These are phyloP conservation scores for Amanita fuliginea DNA, from an alignment of 768 basidiomycete genomes.

Conservation along the genomic window DNA sequence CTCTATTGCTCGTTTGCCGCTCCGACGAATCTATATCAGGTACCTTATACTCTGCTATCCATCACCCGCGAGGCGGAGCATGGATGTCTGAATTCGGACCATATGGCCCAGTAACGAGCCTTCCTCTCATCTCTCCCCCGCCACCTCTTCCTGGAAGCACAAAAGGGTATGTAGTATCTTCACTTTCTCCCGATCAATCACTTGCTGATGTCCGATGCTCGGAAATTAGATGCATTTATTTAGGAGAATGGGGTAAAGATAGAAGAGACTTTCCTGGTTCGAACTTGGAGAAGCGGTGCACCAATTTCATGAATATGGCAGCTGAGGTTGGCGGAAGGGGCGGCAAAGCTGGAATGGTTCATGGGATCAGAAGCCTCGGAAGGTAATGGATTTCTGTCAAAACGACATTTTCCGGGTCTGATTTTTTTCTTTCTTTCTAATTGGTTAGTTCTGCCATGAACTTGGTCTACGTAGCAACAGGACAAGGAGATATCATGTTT, in stretches of 20 bases:
- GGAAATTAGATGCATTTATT: constrained; percentile 12
- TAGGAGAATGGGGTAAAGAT: constrained; percentile 17
- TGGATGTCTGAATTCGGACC: constrained; percentile 14
- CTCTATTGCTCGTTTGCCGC: neutral
- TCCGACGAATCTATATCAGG: constrained; percentile 6
- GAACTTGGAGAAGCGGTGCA: constrained; percentile 13
- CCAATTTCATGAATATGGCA: constrained; percentile 16
- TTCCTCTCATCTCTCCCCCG: constrained; percentile 13
- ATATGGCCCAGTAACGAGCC: constrained; percentile 10
- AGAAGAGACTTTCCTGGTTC: constrained; percentile 13
- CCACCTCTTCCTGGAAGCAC: constrained; percentile 14
- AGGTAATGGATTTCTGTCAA: constrained; percentile 6
- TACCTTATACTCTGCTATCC: constrained; percentile 15
- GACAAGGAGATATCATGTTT: constrained; percentile 17
- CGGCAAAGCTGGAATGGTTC: constrained; percentile 16
- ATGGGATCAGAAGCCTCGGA: constrained; percentile 15
- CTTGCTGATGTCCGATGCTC: neutral
- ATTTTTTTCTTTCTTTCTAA: too few species aligned
- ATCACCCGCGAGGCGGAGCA: constrained; percentile 15
- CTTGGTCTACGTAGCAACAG: constrained; percentile 15
- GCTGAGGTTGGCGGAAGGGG: constrained; percentile 14
- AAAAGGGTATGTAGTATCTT: constrained; percentile 11
- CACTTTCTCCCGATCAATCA: neutral
- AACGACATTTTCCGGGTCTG: neutral
- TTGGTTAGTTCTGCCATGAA: constrained; percentile 14